Evolutionary conservation across 495 filamentous ascomycete species (phyloP), one percentile per base, ranked within the genome.

Genomic region (Penicillium verhagenii): DNA sequence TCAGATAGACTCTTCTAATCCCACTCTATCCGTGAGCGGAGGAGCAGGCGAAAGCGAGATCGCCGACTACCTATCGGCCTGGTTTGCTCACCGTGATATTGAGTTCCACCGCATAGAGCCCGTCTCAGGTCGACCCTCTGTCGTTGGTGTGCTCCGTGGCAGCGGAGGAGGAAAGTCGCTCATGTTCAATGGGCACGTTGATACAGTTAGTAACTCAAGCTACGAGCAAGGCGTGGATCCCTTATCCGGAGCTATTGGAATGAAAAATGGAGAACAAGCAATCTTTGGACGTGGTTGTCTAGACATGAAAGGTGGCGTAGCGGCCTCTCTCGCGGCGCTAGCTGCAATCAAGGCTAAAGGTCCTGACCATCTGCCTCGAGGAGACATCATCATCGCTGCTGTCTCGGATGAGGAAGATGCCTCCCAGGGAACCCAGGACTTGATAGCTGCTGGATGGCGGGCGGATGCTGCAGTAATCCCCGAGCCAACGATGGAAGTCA

Each of bases 141-240:
- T 80, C 13, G 70, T 80, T 10, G 77, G 76, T 13, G 59, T 76
- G n/a, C 56, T 76, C 6, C 64, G 68, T 4, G 75, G 76, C 13
- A 65, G 47, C 0, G 77, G 76, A 4, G 74, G 65, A 14, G 75
- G 76, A 40, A 69, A 71, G 39, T 73, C 70, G 4, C 62, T 80
- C 4, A 78, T 80, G 72, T 69, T 79, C 53, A 79, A 79, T 38
- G 76, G 77, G 3, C 76, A 80, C 49, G 65, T 76, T 6, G 77
- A 80, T 53, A 80, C 76, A 0, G 74, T 79, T 39, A 79, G 66
- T 44, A 58, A 73, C 4, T 54, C 62, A 8, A 75, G 69, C 33
- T 79, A 80, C 53, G 72, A 75, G 16, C 18, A 53, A 14, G 49
- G 23, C 13, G 59, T 47, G 7, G 69, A 77, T 52, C 67, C 74